phyloP scores from a whole-genome alignment of 2,329 filamentous ascomycete genomes.

The Passalora sequoiae region DNA sequence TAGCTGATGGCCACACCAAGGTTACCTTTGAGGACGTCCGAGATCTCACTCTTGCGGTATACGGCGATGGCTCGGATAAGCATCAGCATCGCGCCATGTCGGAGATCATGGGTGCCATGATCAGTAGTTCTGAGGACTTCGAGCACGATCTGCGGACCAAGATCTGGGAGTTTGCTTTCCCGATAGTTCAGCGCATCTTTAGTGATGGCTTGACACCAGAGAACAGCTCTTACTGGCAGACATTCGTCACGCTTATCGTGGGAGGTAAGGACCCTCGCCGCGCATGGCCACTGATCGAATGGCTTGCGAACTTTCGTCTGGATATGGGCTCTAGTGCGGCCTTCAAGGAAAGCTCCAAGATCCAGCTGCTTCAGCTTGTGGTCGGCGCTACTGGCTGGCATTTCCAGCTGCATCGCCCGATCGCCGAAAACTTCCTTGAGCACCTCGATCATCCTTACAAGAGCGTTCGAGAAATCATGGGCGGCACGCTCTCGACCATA shows the following conservation, averaged over 20 bases:
- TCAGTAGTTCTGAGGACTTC: constrained; percentile 75
- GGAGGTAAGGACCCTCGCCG: constrained; percentile 86
- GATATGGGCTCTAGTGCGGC: constrained; percentile 95
- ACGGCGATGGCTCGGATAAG: constrained; percentile 90
- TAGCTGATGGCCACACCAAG: constrained; percentile 70
- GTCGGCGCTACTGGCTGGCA: constrained; percentile 92
- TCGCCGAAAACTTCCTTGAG: constrained; percentile 78
- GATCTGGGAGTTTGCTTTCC: constrained; percentile 86
- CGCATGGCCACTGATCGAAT: constrained; percentile 77
- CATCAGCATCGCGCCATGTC: constrained; percentile 94
- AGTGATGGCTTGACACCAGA: constrained; percentile 91
- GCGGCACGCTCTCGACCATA: constrained; percentile 78
- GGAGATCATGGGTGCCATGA: constrained; percentile 82
- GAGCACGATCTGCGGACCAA: constrained; percentile 65
- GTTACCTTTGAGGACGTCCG: constrained; percentile 85
- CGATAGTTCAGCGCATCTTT: constrained; percentile 79
- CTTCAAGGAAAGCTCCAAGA: constrained; percentile 97
- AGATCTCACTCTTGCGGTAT: constrained; percentile 69
- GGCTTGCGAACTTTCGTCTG: constrained; percentile 75
- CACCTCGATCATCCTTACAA: constrained; percentile 98
- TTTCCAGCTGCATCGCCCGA: constrained; percentile 83
- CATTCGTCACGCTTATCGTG: constrained; percentile 82
- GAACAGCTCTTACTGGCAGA: constrained; percentile 91
- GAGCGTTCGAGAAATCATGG: constrained; percentile 90
- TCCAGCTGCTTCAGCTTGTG: constrained; percentile 81